Evolutionary conservation across 352 stramenopile species (phyloP).

Genomic region (Globisporangium mamillatum): DNA sequence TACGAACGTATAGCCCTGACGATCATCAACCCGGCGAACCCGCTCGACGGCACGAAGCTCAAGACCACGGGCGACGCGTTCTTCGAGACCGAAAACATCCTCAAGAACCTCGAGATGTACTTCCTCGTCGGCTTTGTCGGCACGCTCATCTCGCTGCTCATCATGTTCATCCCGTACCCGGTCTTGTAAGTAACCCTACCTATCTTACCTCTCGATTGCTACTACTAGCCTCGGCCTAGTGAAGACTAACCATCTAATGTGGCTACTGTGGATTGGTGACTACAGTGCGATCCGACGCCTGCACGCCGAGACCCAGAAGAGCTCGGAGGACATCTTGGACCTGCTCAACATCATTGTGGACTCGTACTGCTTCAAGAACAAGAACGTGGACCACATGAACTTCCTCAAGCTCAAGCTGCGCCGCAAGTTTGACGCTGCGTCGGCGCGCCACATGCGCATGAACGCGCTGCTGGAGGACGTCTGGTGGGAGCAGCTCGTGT

Average conservation of each 20-base stretch:
- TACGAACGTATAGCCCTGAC: slow-evolving; percentile 44
- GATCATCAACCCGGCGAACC: slow-evolving; percentile 68
- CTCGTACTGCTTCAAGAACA: slow-evolving; percentile 87
- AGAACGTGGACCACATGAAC: slow-evolving; percentile 83
- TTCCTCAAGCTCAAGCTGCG: slow-evolving; percentile 70
- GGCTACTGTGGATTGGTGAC: neutral
- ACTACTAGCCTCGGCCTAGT: neutral
- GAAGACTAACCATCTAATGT: neutral
- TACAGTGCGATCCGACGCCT: slow-evolving; percentile 57
- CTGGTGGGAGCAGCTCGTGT: slow-evolving; percentile 82
- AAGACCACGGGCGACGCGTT: slow-evolving; percentile 45
- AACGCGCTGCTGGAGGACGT: slow-evolving; percentile 56
- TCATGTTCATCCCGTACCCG: slow-evolving; percentile 77
- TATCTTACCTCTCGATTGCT: neutral
- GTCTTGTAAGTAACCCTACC: slow-evolving; percentile 55
- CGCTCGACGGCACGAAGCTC: slow-evolving; percentile 39
- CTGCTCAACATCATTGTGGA: slow-evolving; percentile 81
- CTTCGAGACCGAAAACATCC: slow-evolving; percentile 60
- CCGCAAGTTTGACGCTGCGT: slow-evolving; percentile 62
- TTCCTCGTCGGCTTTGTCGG: slow-evolving; percentile 74
- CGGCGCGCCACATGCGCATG: slow-evolving; percentile 58
- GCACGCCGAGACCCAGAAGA: slow-evolving; percentile 43
- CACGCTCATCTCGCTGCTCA: slow-evolving; percentile 61
- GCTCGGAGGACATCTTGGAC: slow-evolving; percentile 58
- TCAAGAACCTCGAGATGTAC: slow-evolving; percentile 74